Percentiles rank a stretch among this genome's conserved stretches.
These are phyloP conservation scores for Balansia obtecta DNA, from an alignment of 2,329 filamentous ascomycete species.

Conservation along the genomic window DNA sequence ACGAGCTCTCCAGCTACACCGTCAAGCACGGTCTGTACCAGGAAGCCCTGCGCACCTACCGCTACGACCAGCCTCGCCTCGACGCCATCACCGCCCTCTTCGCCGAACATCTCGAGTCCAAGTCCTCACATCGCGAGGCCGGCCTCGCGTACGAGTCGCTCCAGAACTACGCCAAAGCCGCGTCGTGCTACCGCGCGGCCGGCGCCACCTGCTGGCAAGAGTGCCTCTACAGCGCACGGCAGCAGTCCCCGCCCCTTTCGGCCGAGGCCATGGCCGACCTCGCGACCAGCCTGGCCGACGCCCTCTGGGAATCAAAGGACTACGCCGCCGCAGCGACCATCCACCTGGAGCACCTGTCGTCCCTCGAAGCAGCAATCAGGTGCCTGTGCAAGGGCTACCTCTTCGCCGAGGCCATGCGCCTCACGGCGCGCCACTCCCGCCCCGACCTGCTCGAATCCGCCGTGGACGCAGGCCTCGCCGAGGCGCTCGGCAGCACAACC, in stretches of 20 bases:
- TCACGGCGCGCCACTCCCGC: slow-evolving; percentile 49
- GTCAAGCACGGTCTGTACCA: slow-evolving; percentile 71
- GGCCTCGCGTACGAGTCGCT: slow-evolving; percentile 87
- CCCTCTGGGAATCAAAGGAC: slow-evolving; percentile 73
- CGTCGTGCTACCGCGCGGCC: slow-evolving; percentile 70
- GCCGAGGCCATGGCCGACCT: slow-evolving; percentile 50
- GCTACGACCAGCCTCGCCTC: slow-evolving; percentile 61
- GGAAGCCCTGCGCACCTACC: slow-evolving; percentile 66
- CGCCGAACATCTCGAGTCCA: slow-evolving; percentile 61
- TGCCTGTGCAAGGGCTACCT: slow-evolving; percentile 76
- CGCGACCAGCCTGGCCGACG: slow-evolving; percentile 64
- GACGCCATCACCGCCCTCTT: slow-evolving; percentile 63
- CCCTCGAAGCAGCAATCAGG: slow-evolving; percentile 57
- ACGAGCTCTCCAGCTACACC: slow-evolving; percentile 67
- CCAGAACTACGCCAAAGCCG: slow-evolving; percentile 58
- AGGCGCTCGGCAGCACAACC: slow-evolving; percentile 70
- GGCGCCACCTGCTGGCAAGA: slow-evolving; percentile 76
- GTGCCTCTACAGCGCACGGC: slow-evolving; percentile 67
- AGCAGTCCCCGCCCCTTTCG: slow-evolving; percentile 47
- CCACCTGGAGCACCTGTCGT: slow-evolving; percentile 66
- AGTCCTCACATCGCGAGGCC: slow-evolving; percentile 72
- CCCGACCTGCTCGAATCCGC: slow-evolving; percentile 51
- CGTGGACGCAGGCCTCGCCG: slow-evolving; percentile 68
- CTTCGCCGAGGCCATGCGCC: slow-evolving; percentile 79
- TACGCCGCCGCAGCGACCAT: slow-evolving; percentile 70